Conservation (phyloP, 441 rosid genomes). For the Adansonia rubrostipa region DNA sequence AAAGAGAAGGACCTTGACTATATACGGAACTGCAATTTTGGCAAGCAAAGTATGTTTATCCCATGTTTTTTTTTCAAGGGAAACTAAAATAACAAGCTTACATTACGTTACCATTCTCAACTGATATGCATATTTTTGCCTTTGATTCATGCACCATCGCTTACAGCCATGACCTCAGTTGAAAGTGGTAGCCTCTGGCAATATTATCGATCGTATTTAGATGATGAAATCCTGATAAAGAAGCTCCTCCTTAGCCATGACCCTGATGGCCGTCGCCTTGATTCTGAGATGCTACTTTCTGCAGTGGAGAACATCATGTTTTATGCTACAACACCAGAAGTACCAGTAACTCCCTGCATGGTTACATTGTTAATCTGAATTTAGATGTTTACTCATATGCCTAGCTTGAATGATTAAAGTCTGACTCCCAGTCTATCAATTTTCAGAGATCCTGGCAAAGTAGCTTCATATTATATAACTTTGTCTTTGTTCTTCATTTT, state of each 20-base stretch:
- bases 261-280: slow-evolving; percentile 72
- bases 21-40: neutral
- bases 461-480: neutral
- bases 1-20: neutral
- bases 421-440: neutral
- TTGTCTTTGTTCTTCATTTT: neutral
- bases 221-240: slow-evolving; percentile 60
- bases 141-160: slow-evolving; percentile 15
- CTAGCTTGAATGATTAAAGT: neutral
- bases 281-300: slow-evolving; percentile 59
- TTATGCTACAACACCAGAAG: slow-evolving; percentile 46
- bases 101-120: neutral
- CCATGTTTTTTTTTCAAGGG: neutral
- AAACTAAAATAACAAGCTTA: slow-evolving; percentile 16
- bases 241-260: slow-evolving; percentile 69
- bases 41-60: slow-evolving; percentile 24
- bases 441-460: neutral
- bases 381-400: neutral
- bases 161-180: slow-evolving; percentile 41
- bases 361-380: slow-evolving; percentile 12
- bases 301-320: slow-evolving; percentile 61
- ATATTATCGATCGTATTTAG: slow-evolving; percentile 20
- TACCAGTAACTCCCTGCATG: slow-evolving; percentile 29
- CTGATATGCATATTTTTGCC: slow-evolving; percentile 24
- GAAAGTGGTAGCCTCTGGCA: slow-evolving; percentile 14